A percentile compares a stretch with the other conserved stretches of the same genome.
These are phyloP conservation scores for Pyrus betulifolia DNA, from an alignment of 306 rosid genomes.

Conservation along the genomic window DNA sequence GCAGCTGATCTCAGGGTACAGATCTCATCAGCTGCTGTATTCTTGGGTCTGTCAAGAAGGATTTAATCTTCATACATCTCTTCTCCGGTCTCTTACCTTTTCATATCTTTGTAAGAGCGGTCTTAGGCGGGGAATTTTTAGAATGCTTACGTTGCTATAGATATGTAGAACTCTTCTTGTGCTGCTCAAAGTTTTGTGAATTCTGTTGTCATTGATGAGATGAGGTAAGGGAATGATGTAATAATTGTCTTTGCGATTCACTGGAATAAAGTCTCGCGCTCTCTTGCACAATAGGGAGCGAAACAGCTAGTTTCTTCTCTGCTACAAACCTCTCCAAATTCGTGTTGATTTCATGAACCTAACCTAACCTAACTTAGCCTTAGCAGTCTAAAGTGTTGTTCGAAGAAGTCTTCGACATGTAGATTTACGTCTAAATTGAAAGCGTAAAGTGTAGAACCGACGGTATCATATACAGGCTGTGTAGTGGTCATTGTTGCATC, in stretches of 20 bases:
- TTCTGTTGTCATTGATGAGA: conserved; percentile 15
- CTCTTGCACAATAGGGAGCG: conserved; percentile 1
- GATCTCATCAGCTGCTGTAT: conserved; percentile 68
- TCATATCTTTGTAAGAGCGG: conserved; percentile 18
- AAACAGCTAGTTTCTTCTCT: not conserved
- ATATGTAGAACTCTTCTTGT: conserved; percentile 17
- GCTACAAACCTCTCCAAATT: not conserved
- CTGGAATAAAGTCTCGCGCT: not conserved
- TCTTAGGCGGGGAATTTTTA: conserved; percentile 4
- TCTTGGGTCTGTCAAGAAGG: conserved; percentile 71
- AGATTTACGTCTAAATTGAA: too few species aligned
- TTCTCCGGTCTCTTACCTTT: not conserved
- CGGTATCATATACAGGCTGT: conserved; percentile 33
- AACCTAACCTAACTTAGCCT: too few species aligned
- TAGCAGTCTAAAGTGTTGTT: too few species aligned
- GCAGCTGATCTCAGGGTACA: conserved; percentile 78
- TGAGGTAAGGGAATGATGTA: not conserved
- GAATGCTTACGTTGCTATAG: conserved; percentile 9
- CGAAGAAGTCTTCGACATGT: too few species aligned
- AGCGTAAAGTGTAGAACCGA: too few species aligned
- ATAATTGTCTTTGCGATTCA: conserved; percentile 4
- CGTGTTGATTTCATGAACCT: not conserved
- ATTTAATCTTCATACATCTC: conserved; percentile 12
- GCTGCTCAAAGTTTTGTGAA: not conserved
- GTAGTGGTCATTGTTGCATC: conserved; percentile 85